Base-by-base conservation (phyloP, 331 rosid species). In the Malus hybrid region DNA sequence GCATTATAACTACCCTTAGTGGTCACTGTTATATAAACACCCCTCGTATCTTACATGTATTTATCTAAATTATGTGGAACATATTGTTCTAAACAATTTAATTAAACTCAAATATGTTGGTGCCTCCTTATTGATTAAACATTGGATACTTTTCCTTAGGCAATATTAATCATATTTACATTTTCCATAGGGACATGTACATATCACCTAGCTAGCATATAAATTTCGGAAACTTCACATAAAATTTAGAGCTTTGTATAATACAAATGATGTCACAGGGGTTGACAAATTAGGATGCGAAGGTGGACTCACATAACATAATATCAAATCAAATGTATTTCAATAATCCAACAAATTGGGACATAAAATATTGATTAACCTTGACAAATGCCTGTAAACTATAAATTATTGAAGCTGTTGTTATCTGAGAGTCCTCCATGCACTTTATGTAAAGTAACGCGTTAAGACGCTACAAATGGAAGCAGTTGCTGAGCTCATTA, bases 391-490 rank as follows among this genome's bases (percentile, higher is more conserved):
- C 65, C 42, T 6, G 70, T 61, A 30, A 48, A 52, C 15, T 63
- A 29, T 73, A 76, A 33, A 58, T 53, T 76, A 60, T 67, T 48
- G 69, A 69, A 80, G 73, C 63, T 80, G 84, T 52, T 77, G 70
- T 60, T 34, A 53, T 64, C 62, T 70, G n/a, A 44, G 12, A 19
- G 28, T 81, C 68, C 74, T 64, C n/a, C 82, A 60, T 77, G 82
- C 87, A 81, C 88, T 81, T 88, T 82, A 68, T 76, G 79, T 73
- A 88, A 85, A 83, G 53, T 78, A 82, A 68, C 24, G 36, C 65
- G 58, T 13, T 48, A 79, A 70, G 46, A 80, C 26, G 80, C 80
- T 67, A 74, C 74, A 68, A 79, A 82, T 33, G 58, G 73, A 79
- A 58, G 80, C 82, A 70, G 85, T 82, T 78, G 86, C 83, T 75